Percentiles rank a stretch among this genome's conserved stretches.
These are phyloP conservation scores for Ramalina intermedia DNA, from an alignment of 495 filamentous ascomycete genomes.

Conservation along the genomic window DNA sequence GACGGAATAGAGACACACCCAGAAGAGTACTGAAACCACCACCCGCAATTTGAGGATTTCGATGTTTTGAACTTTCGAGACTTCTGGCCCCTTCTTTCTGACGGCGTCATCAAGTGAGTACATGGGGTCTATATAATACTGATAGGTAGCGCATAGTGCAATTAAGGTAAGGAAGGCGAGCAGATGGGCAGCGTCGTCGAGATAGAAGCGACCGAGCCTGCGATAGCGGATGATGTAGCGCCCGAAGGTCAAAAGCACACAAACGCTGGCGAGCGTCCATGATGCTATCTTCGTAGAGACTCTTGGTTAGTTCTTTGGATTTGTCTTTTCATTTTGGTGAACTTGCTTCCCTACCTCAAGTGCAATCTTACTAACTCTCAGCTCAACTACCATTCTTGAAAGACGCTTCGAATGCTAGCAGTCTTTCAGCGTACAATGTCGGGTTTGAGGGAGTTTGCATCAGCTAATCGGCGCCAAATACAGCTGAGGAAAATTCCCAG, in stretches of 20 bases:
- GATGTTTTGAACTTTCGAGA: not conserved
- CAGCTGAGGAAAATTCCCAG: no score
- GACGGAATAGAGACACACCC: not conserved
- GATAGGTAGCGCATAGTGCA: not conserved
- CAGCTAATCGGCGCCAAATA: no score
- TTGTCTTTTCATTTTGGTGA: no score
- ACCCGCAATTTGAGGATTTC: not conserved
- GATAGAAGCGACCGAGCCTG: not conserved
- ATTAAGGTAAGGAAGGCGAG: not conserved
- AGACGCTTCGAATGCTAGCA: not conserved
- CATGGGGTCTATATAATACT: not conserved
- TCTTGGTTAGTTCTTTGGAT: no score
- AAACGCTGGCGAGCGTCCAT: no score
- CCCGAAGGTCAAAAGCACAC: not conserved
- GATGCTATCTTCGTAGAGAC: no score
- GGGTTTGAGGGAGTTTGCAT: no score
- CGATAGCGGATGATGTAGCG: not conserved
- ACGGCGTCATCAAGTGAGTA: not conserved
- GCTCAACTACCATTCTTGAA: slow-evolving; percentile 12
- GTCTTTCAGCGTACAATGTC: no score
- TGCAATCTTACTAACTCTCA: no score
- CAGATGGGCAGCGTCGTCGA: not conserved
- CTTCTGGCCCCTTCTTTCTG: not conserved
- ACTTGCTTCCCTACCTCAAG: no score
- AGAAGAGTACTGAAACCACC: not conserved